Evolutionary conservation across 2,329 filamentous ascomycete species (phyloP).

Genomic region (Penicillium thymicola): DNA sequence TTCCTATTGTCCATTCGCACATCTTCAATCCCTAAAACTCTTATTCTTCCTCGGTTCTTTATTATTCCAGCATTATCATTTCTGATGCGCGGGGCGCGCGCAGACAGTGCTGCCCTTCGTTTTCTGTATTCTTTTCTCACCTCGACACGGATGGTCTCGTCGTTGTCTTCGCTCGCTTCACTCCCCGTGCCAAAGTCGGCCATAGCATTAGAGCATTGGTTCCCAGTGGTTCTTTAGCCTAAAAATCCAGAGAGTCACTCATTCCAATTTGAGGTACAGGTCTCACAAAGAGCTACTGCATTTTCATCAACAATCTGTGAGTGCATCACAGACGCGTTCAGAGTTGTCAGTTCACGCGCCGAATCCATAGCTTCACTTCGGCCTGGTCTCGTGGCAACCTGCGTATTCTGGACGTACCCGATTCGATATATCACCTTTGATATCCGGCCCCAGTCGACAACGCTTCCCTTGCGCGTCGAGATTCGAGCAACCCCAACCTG

Average conservation of each 20-base stretch:
- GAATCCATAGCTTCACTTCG: background rate
- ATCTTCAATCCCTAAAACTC: conserved; percentile 5
- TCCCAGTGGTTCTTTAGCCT: background rate
- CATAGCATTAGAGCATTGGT: background rate
- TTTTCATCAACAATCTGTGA: background rate
- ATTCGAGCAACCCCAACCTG: background rate
- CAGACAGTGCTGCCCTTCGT: background rate
- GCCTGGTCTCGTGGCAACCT: background rate
- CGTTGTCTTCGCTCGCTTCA: conserved; percentile 5
- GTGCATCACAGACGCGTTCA: background rate
- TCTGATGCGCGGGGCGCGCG: background rate
- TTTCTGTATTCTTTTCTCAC: background rate
- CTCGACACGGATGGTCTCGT: background rate
- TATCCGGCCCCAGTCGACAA: background rate
- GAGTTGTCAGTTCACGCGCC: background rate
- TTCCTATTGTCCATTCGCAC: background rate
- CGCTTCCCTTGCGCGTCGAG: background rate
- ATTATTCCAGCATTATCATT: conserved; percentile 2
- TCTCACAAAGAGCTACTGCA: no score
- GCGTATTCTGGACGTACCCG: no score
- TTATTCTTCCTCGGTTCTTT: background rate
- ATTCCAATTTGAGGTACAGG: background rate
- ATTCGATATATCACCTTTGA: background rate
- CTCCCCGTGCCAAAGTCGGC: background rate
- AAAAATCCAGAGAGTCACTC: background rate